Evolutionary conservation across 257 asterid genomes (phyloP), one percentile per base, ranked within the genome.

Genomic region (Ligustrum vulgare): DNA sequence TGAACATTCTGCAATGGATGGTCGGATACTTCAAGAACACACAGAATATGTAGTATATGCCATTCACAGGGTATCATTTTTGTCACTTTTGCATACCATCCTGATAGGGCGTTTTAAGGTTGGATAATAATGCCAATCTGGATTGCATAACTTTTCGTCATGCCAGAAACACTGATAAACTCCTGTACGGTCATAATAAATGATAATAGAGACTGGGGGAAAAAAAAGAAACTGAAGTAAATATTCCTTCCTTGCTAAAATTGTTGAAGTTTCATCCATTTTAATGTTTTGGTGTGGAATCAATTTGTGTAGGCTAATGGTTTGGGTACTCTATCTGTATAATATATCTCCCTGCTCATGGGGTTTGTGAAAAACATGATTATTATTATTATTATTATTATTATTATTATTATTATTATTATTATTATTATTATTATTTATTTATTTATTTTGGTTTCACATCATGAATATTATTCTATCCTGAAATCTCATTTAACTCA

Each of bases 1-100:
- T 86, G 99, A 94, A 94, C 98, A 92, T 86, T 94, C 99, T 83
- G 99, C 99, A 80, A 92, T 94, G 99, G 99, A 94, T 88, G 98
- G 96, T 71, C 93, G 79, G 85, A 94, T 94, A 85, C 98, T 94
- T 82, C 94, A 94, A 87, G 99, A 91, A 81, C 97, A 94, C 84
- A 79, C 98, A 67, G 94, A 88, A 88, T 92, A 94, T 85, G 99
- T 94, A 73, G 98, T 92, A 69, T 84, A 92, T 87, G 96, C 99
- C 86, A 89, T 94, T 84, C 96, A 92, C 93, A 88, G 94, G 97
- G 98, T 94, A 92, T 84, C 79, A 37, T 78, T 82, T 82, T 86
- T 80, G 76, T 77, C 77, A 62, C 85, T 83, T 82, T 80, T 75
- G 75, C 81, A 69, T 78, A 72, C 65, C 70, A 35, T 75, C 72